A percentile compares a stretch with the other conserved stretches of the same genome.
phyloP scores from a whole-genome alignment of 305 asterid species.

The Fraxinus paxiana region DNA sequence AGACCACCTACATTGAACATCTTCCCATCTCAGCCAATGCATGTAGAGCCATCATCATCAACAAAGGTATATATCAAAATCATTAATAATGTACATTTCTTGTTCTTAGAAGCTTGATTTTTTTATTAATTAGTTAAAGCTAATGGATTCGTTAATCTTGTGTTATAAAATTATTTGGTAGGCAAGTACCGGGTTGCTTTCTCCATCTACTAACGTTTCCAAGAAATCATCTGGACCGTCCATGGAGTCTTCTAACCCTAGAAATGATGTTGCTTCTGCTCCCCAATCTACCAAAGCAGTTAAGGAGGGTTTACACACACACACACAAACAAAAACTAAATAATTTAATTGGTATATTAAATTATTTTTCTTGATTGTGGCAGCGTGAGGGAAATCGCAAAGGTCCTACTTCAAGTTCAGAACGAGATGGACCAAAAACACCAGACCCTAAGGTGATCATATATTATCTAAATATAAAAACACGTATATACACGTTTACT shows the following conservation, averaged over 20 bases:
- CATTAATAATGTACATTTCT: neutral
- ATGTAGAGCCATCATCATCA: constrained; percentile 64
- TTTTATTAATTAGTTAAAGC: constrained; percentile 1
- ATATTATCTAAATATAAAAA: neutral
- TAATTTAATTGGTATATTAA: neutral
- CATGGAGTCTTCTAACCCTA: constrained; percentile 58
- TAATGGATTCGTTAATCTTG: constrained; percentile 30
- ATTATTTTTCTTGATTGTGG: constrained; percentile 24
- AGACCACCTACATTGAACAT: constrained; percentile 86
- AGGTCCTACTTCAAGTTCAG: constrained; percentile 59
- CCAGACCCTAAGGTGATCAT: constrained; percentile 73
- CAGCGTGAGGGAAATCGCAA: constrained; percentile 75
- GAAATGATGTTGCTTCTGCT: constrained; percentile 43
- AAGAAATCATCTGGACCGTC: constrained; percentile 81
- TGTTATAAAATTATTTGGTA: constrained; percentile 35
- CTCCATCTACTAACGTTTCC: constrained; percentile 57
- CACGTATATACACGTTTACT: neutral
- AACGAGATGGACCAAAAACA: constrained; percentile 65
- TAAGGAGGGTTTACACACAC: constrained; percentile 44
- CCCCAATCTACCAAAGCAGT: constrained; percentile 56
- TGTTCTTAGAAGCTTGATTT: neutral
- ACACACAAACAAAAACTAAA: neutral
- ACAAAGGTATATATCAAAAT: constrained; percentile 37
- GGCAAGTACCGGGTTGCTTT: constrained; percentile 45
- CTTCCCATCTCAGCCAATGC: constrained; percentile 96